These are phyloP conservation scores for Beauveria varroae DNA, from an alignment of 2,329 filamentous ascomycete genomes.

Conservation along the genomic window DNA sequence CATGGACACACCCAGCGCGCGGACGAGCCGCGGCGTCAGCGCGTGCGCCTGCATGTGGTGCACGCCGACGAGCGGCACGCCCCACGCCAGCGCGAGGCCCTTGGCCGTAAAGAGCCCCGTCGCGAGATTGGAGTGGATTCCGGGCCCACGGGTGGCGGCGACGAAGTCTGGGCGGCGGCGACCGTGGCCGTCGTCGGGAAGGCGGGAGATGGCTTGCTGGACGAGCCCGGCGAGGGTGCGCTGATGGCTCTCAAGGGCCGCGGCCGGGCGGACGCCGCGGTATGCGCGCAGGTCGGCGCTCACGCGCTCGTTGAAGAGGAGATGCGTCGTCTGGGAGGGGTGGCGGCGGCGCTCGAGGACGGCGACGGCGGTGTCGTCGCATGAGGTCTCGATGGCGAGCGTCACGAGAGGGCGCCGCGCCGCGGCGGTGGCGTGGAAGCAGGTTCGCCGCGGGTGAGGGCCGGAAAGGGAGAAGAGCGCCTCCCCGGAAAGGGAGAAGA, in stretches of 20 bases:
- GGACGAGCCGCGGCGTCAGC: conserved; percentile 72
- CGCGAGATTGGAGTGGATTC: conserved; percentile 72
- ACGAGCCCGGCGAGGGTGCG: conserved; percentile 62
- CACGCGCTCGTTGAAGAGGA: conserved; percentile 74
- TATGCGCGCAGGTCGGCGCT: conserved; percentile 72
- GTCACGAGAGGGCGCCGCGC: conserved; percentile 36
- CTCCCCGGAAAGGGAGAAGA: background rate
- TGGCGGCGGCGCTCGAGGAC: conserved; percentile 55
- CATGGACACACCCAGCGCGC: conserved; percentile 42
- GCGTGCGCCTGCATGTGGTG: conserved; percentile 98
- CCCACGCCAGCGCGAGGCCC: conserved; percentile 76
- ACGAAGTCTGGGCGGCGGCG: conserved; percentile 61
- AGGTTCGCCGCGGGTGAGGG: background rate
- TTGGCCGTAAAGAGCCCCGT: conserved; percentile 80
- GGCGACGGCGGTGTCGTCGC: conserved; percentile 90
- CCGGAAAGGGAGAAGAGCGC: background rate
- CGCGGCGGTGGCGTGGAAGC: background rate
- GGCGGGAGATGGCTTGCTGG: conserved; percentile 48
- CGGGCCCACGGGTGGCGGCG: conserved; percentile 83
- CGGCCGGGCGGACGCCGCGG: conserved; percentile 71
- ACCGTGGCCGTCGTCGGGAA: conserved; percentile 29
- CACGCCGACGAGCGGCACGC: conserved; percentile 73
- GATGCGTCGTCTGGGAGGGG: conserved; percentile 34
- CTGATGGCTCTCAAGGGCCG: conserved; percentile 70
- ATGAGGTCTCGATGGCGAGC: conserved; percentile 75